These are phyloP conservation scores for Pythium brachiatum DNA, from an alignment of 352 stramenopile species.

Conservation along the genomic window DNA sequence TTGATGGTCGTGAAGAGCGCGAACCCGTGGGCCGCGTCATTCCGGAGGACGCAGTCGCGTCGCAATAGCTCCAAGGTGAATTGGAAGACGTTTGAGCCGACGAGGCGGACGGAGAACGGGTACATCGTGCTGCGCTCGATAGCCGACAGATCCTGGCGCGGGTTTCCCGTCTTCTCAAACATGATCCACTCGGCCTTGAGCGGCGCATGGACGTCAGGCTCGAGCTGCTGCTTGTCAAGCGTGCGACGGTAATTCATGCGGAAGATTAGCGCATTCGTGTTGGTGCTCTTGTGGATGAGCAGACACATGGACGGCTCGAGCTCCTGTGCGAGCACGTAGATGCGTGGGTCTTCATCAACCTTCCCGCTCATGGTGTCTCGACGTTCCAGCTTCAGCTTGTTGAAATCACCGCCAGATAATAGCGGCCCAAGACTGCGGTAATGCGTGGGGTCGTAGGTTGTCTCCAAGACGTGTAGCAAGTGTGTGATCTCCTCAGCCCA, in stretches of 20 bases:
- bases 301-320: conserved; percentile 50
- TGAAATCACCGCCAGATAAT: conserved; percentile 33
- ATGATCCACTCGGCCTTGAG: conserved; percentile 65
- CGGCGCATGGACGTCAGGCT: conserved; percentile 33
- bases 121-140: conserved; percentile 62
- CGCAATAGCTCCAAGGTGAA: conserved; percentile 47
- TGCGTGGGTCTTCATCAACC: conserved; percentile 36
- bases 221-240: conserved; percentile 14
- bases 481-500: conserved; percentile 60
- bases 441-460: conserved; percentile 45
- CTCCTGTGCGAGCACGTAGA: conserved; percentile 46
- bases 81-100: conserved; percentile 46
- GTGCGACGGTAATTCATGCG: conserved; percentile 34
- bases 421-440: conserved; percentile 56
- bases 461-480: conserved; percentile 40
- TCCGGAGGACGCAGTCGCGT: conserved; percentile 45
- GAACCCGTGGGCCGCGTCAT: conserved; percentile 36
- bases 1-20: conserved; percentile 55
- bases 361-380: conserved; percentile 27
- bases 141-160: conserved; percentile 43
- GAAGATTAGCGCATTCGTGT: conserved; percentile 57
- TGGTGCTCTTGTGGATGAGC: conserved; percentile 59
- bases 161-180: conserved; percentile 63
- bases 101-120: conserved; percentile 34
- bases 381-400: conserved; percentile 42